Percentiles rank a stretch among this genome's conserved stretches.
Evolutionary conservation across 768 basidiomycete genomes (phyloP).

Genomic region (Rossbeevera mucosa): DNA sequence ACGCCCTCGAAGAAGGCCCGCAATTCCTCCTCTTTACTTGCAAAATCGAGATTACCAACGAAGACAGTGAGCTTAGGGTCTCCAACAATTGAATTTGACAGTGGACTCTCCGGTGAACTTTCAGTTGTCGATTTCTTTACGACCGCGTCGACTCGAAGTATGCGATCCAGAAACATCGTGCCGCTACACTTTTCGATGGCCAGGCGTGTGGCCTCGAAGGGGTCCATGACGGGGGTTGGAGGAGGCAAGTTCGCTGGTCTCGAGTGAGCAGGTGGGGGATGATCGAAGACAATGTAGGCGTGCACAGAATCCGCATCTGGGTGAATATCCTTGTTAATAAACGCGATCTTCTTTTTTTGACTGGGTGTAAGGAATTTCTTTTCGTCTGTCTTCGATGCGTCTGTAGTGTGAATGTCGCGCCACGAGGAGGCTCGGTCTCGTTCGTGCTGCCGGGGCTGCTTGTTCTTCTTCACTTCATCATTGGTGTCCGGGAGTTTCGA

Average conservation of each 20-base stretch:
- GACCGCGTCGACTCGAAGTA: conserved; percentile 75
- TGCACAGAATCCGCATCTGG: conserved; percentile 69
- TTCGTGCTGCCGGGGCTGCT: conserved; percentile 44
- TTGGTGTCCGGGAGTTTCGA: conserved; percentile 48
- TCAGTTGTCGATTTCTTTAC: conserved; percentile 31
- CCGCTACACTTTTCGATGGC: conserved; percentile 63
- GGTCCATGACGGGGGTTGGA: conserved; percentile 48
- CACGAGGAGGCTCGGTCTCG: conserved; percentile 57
- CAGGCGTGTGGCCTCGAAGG: conserved; percentile 61
- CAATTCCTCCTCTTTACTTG: conserved; percentile 85
- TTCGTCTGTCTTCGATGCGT: conserved; percentile 41
- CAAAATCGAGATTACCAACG: conserved; percentile 91
- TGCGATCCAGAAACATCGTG: conserved; percentile 67
- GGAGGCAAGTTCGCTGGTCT: conserved; percentile 52
- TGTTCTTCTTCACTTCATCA: conserved; percentile 25
- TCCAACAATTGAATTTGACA: conserved; percentile 27
- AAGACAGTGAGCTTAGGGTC: conserved; percentile 86
- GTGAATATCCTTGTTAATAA: conserved; percentile 91
- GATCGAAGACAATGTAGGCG: conserved; percentile 89
- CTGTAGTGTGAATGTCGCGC: conserved; percentile 44
- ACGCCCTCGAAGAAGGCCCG: conserved; percentile 81
- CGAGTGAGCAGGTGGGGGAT: conserved; percentile 43
- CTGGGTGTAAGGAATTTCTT: conserved; percentile 71
- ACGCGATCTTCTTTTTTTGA: conserved; percentile 91
- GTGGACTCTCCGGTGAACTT: conserved; percentile 12